A percentile compares a stretch with the other conserved stretches of the same genome.
These are phyloP conservation scores for Citrullus amarus DNA, from an alignment of 306 rosid genomes.

Conservation along the genomic window DNA sequence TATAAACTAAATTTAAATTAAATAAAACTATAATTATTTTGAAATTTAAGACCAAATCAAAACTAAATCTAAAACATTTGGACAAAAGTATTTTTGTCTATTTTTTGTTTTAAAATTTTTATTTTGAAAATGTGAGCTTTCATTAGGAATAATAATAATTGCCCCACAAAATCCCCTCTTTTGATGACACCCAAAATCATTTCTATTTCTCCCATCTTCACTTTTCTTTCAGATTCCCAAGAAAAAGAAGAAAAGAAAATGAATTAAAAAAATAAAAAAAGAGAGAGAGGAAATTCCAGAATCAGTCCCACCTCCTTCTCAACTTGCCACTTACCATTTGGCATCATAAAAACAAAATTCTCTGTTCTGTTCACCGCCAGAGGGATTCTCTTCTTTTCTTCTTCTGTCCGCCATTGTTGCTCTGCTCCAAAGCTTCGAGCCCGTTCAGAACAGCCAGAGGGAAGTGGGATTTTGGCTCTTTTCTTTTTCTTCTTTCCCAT, in stretches of 20 bases:
- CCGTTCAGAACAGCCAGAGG: neutral
- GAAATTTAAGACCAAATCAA: no score
- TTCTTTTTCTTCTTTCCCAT: neutral
- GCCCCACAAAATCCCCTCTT: neutral
- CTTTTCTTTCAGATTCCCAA: slow-evolving; percentile 5
- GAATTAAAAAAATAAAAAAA: neutral
- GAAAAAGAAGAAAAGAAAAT: neutral
- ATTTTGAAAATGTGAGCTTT: neutral
- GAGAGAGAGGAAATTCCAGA: neutral
- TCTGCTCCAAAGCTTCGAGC: neutral
- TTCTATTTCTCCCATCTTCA: neutral
- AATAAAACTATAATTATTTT: no score
- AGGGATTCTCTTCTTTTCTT: neutral
- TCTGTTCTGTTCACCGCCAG: neutral
- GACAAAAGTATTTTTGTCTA: no score
- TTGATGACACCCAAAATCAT: neutral
- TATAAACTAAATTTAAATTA: no score
- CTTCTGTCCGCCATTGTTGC: neutral
- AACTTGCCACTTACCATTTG: neutral
- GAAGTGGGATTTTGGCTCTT: neutral
- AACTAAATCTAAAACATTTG: no score
- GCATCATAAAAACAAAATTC: neutral
- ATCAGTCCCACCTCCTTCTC: neutral
- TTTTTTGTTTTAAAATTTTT: no score
- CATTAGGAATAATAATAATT: neutral